Percentiles rank a stretch among this genome's conserved stretches.
phyloP scores from a whole-genome alignment of 2,329 filamentous ascomycete genomes.

The Aspergillus arachidicola region DNA sequence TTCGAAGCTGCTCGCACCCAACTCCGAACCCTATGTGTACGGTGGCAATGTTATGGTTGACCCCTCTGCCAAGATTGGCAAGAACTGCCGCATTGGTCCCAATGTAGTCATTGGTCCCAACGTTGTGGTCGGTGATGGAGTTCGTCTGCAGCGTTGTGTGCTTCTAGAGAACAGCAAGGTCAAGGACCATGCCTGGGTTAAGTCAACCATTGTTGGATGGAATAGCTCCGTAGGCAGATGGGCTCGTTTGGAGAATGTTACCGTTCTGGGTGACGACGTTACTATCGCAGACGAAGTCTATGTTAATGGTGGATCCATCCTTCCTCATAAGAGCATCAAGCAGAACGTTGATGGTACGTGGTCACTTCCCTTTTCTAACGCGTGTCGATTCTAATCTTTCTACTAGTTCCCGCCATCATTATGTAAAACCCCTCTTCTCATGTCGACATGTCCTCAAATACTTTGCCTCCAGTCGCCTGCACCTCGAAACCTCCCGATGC shows the following conservation, averaged over 20 bases:
- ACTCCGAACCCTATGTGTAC: conserved; percentile 77
- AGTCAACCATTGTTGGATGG: conserved; percentile 98
- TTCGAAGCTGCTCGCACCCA: conserved; percentile 77
- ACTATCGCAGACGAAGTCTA: conserved; percentile 98
- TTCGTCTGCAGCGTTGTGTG: conserved; percentile 90
- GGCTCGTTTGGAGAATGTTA: conserved; percentile 96
- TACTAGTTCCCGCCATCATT: conserved; percentile 51
- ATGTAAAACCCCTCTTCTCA: conserved; percentile 43
- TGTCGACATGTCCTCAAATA: conserved; percentile 31
- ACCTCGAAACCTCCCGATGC: conserved; percentile 35
- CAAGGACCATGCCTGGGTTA: conserved; percentile 98
- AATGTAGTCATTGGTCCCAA: conserved; percentile 95
- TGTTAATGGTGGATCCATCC: conserved; percentile 92
- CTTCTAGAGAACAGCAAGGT: conserved; percentile 87
- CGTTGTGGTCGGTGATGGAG: conserved; percentile 90
- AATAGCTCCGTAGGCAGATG: conserved; percentile 94
- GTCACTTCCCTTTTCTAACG: no score
- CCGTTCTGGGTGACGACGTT: conserved; percentile 96
- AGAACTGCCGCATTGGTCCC: conserved; percentile 96
- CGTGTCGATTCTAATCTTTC: conserved; percentile 10
- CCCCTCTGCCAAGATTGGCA: conserved; percentile 91
- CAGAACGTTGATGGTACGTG: conserved; percentile 81
- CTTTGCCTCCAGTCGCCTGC: conserved; percentile 25
- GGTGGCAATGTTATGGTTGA: conserved; percentile 96
- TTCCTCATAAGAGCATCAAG: conserved; percentile 99